A percentile compares a stretch with the other conserved stretches of the same genome.
phyloP scores from a whole-genome alignment of 352 stramenopile genomes.

The Phytophthora pisi region DNA sequence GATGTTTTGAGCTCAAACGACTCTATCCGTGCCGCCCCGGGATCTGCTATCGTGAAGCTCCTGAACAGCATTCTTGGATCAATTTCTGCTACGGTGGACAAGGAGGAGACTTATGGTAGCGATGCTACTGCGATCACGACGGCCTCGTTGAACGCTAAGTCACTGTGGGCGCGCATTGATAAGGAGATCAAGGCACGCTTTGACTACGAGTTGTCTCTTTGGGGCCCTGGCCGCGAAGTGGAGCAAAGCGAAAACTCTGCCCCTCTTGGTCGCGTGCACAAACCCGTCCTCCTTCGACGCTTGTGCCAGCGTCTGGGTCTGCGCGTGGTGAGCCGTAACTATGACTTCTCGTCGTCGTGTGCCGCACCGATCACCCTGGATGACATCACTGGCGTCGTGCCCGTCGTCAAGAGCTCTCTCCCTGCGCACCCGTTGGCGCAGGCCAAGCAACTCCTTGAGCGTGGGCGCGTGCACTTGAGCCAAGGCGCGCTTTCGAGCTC shows the following conservation, averaged over 20 bases:
- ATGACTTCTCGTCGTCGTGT: constrained; percentile 71
- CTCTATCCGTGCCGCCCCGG: constrained; percentile 67
- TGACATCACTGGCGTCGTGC: constrained; percentile 93
- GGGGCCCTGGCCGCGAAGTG: constrained; percentile 43
- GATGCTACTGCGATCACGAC: constrained; percentile 26
- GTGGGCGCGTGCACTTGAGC: constrained; percentile 83
- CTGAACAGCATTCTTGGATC: constrained; percentile 86
- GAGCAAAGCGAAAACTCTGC: constrained; percentile 11
- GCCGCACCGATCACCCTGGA: constrained; percentile 85
- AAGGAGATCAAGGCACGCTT: constrained; percentile 79
- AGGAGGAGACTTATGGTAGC: constrained; percentile 16
- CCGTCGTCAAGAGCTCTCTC: constrained; percentile 93
- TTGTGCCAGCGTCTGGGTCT: constrained; percentile 94
- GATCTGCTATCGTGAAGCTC: constrained; percentile 77
- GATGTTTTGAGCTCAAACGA: constrained; percentile 73
- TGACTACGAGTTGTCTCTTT: constrained; percentile 78
- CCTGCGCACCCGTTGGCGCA: constrained; percentile 78
- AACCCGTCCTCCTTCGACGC: constrained; percentile 88
- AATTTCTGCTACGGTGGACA: constrained; percentile 16
- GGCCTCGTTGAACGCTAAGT: constrained; percentile 39
- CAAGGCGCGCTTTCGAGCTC: constrained; percentile 74
- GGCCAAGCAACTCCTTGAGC: constrained; percentile 88
- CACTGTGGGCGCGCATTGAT: constrained; percentile 65
- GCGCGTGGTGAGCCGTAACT: constrained; percentile 89
- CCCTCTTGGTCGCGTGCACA: constrained; percentile 66